These are phyloP conservation scores for Myxozyma mucilagina DNA, from an alignment of 805 yeast genomes.

Conservation along the genomic window DNA sequence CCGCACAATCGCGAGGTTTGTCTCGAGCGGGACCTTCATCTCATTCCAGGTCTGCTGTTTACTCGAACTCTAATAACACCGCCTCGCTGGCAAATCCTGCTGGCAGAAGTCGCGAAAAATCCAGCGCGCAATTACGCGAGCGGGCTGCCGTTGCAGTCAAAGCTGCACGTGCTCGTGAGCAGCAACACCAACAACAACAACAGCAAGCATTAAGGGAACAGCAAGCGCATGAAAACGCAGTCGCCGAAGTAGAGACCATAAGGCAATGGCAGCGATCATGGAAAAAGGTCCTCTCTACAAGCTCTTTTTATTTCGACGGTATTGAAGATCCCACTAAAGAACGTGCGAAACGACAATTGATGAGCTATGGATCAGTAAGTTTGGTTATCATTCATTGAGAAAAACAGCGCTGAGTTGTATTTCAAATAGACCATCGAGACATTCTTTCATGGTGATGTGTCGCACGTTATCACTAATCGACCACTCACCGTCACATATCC, in stretches of 20 bases:
- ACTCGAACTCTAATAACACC: background rate
- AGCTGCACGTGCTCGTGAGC: background rate
- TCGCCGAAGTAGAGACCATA: slow-evolving; percentile 18
- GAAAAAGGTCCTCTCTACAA: slow-evolving; percentile 59
- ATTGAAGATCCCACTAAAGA: slow-evolving; percentile 40
- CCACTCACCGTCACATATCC: slow-evolving; percentile 47
- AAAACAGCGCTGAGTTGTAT: slow-evolving; percentile 45
- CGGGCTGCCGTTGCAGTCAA: background rate
- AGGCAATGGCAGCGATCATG: slow-evolving; percentile 62
- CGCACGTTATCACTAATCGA: slow-evolving; percentile 77
- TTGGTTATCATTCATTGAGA: slow-evolving; percentile 38
- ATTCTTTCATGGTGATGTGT: slow-evolving; percentile 61
- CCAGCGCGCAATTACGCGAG: slow-evolving; percentile 1
- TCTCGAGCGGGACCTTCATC: background rate
- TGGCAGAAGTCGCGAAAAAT: slow-evolving; percentile 1
- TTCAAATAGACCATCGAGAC: slow-evolving; percentile 46
- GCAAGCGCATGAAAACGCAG: slow-evolving; percentile 5
- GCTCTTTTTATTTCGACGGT: slow-evolving; percentile 62
- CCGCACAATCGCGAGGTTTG: slow-evolving; percentile 4
- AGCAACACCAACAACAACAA: slow-evolving; percentile 6
- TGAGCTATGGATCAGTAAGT: slow-evolving; percentile 39
- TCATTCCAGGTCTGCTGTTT: background rate
- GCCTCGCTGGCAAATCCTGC: background rate
- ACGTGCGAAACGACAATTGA: slow-evolving; percentile 35
- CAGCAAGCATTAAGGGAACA: slow-evolving; percentile 5